phyloP scores from a whole-genome alignment of 139 green algal species.

The Tetradesmus lagerheimii region DNA sequence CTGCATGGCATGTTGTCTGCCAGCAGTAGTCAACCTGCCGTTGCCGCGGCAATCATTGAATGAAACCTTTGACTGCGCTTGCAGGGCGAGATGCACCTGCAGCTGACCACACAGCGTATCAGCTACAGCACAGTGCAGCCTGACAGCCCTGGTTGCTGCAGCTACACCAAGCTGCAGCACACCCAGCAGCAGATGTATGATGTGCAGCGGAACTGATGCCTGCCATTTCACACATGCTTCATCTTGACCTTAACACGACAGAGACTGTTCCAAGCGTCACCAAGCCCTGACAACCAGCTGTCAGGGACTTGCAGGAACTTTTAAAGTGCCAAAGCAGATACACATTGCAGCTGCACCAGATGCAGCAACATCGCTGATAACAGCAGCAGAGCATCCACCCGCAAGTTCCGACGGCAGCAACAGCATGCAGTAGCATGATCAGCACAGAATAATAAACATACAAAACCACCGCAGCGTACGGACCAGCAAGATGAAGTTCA shows the following conservation, averaged over 20 bases:
- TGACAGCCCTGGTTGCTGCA: neutral
- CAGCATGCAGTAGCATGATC: conserved; percentile 4
- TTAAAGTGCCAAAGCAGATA: no score
- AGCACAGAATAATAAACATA: neutral
- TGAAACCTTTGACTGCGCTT: no score
- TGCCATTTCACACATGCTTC: no score
- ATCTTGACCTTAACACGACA: no score
- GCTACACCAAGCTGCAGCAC: neutral
- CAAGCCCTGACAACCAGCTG: no score
- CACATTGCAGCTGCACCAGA: no score
- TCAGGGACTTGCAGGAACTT: no score
- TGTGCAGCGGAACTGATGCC: no score
- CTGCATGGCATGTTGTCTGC: neutral
- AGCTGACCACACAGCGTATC: neutral
- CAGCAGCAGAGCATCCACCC: neutral
- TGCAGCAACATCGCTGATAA: neutral
- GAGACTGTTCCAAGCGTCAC: no score
- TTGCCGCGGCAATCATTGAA: no score
- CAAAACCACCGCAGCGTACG: neutral
- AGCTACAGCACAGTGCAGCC: neutral
- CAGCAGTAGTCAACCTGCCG: neutral
- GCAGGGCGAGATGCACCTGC: neutral
- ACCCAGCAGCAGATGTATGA: neutral
- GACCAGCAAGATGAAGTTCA: conserved; percentile 72
- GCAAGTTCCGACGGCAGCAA: conserved; percentile 8